Evolutionary conservation across 768 basidiomycete species (phyloP), one percentile per base, ranked within the genome.

Genomic region (Holtermannia corniformis): DNA sequence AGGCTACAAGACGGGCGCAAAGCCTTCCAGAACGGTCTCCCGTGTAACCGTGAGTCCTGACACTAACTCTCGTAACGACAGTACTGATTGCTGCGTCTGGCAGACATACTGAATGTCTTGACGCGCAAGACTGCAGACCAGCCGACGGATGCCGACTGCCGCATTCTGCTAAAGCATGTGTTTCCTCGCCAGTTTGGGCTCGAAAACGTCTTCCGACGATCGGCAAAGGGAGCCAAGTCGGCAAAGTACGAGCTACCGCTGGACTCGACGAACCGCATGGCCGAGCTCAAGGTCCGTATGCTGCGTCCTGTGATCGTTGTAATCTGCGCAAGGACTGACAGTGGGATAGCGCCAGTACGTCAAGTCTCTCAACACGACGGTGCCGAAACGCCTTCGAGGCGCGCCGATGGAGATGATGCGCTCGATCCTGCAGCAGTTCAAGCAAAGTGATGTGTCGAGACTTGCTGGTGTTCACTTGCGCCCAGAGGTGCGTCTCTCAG

Each of bases 131-230:
- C 32, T 37, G 32, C 16, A 37, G 32, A 37, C n/a, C n/a, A n/a
- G n/a, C n/a, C n/a, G n/a, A n/a, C n/a, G n/a, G n/a, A n/a, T n/a
- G n/a, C n/a, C n/a, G n/a, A n/a, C n/a, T n/a, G n/a, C n/a, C n/a
- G n/a, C n/a, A 37, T 37, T 16, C 16, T 37, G 16, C 16, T 37
- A 37, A 7, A 16, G 10, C 32, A 37, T 16, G 32, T 37, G 10
- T 37, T 37, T 37, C 82, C 90, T 7, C 77, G 82, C 40, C 86
- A 90, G 60, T 88, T 83, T 62, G 78, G 79, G 0, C 65, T 95
- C 1, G 64, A 76, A 3, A 85, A 75, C 58, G 77, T 82, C 1
- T 91, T 90, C 55, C 51, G n/a, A n/a, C n/a, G n/a, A n/a, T n/a
- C n/a, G n/a, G n/a, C n/a, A n/a, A n/a, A n/a, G n/a, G n/a, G n/a